phyloP scores from a whole-genome alignment of 202 grass and related monocot species.

The Dendrocalamus latiflorus region DNA sequence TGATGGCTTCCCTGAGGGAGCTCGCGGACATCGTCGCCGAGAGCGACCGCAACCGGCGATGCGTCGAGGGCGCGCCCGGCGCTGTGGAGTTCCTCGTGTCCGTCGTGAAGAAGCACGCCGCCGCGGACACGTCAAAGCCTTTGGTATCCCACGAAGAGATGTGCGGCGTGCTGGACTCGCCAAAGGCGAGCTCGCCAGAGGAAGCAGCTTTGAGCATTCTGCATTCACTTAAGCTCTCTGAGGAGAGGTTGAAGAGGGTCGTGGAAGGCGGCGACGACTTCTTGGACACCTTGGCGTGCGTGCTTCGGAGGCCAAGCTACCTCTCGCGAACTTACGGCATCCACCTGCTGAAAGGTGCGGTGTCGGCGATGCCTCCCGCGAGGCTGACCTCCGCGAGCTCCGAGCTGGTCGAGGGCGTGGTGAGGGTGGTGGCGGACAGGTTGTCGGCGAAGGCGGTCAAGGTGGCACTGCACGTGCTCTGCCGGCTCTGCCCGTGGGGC shows the following conservation, averaged over 20 bases:
- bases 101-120: conserved; percentile 28
- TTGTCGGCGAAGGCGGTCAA: conserved; percentile 48
- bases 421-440: conserved; percentile 31
- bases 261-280: conserved; percentile 29
- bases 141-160: not conserved
- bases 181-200: conserved; percentile 17
- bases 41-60: conserved; percentile 70
- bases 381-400: conserved; percentile 30
- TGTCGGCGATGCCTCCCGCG: conserved; percentile 33
- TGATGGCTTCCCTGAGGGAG: too few species aligned
- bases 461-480: conserved; percentile 61
- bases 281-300: conserved; percentile 33
- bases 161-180: not conserved
- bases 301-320: conserved; percentile 48
- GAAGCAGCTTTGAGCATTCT: conserved; percentile 55
- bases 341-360: conserved; percentile 46
- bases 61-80: conserved; percentile 41
- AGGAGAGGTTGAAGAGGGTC: conserved; percentile 36
- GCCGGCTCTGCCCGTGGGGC: conserved; percentile 48
- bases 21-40: too few species aligned
- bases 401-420: conserved; percentile 41
- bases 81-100: conserved; percentile 58
- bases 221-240: conserved; percentile 53
- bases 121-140: not conserved
- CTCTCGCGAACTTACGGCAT: conserved; percentile 46